phyloP scores from a whole-genome alignment of 441 rosid species.

The Capsella rubella region DNA sequence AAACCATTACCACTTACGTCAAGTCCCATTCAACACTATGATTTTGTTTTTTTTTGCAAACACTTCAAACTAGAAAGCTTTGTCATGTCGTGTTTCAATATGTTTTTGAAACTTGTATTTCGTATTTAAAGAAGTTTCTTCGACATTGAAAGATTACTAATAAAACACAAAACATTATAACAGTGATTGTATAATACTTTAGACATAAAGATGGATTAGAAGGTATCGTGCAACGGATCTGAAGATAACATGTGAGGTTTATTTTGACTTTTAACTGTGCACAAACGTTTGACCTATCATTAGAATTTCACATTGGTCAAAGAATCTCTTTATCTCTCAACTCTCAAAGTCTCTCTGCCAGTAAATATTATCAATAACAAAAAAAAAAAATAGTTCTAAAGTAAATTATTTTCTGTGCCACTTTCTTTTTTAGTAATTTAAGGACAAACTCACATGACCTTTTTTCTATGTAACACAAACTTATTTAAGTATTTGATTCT shows the following conservation, averaged over 20 bases:
- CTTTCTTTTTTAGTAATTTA: constrained; percentile 38
- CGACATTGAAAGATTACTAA: not conserved
- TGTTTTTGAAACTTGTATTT: not conserved
- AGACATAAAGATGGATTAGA: not conserved
- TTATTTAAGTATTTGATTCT: not conserved
- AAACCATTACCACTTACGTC: not conserved
- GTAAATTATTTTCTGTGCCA: constrained; percentile 26
- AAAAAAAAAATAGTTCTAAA: not conserved
- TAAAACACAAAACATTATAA: not conserved
- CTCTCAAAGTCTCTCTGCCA: constrained; percentile 9
- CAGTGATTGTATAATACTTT: not conserved
- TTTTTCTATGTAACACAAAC: not conserved
- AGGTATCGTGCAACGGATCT: constrained; percentile 31
- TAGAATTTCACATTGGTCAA: constrained; percentile 12
- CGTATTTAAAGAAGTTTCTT: not conserved
- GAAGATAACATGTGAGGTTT: constrained; percentile 62
- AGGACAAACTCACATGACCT: constrained; percentile 33
- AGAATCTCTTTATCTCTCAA: constrained; percentile 29
- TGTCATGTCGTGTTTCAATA: not conserved
- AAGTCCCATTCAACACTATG: no score
- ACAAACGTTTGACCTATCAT: constrained; percentile 47
- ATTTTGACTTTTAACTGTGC: constrained; percentile 54
- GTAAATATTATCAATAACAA: not conserved
- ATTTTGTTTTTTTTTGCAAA: not conserved
- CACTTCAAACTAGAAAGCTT: not conserved